Conservation (phyloP, 805 yeast species). For the Candida mattraensis region DNA sequence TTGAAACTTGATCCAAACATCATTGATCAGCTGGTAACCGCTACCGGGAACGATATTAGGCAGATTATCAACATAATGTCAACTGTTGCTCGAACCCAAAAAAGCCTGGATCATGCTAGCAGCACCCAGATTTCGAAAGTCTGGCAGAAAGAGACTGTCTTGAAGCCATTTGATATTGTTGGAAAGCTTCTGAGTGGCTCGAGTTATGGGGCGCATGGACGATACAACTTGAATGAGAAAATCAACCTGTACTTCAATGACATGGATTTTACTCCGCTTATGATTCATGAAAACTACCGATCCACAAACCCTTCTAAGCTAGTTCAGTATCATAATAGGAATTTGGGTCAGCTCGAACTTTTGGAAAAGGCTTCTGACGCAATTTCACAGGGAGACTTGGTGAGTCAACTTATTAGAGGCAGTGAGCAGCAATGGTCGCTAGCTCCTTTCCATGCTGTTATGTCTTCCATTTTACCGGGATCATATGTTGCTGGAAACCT, state of each 20-base stretch:
- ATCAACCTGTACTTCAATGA: slow-evolving; percentile 91
- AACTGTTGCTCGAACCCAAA: slow-evolving; percentile 75
- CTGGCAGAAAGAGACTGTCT: slow-evolving; percentile 88
- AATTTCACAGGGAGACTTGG: slow-evolving; percentile 80
- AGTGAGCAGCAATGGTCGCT: slow-evolving; percentile 94
- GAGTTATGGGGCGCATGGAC: slow-evolving; percentile 51
- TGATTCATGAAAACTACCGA: slow-evolving; percentile 93
- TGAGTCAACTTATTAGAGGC: slow-evolving; percentile 80
- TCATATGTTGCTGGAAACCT: slow-evolving; percentile 71
- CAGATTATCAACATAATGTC: slow-evolving; percentile 90
- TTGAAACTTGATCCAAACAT: slow-evolving; percentile 76
- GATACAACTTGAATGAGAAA: slow-evolving; percentile 71
- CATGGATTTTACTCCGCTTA: slow-evolving; percentile 89
- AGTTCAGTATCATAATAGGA: slow-evolving; percentile 31
- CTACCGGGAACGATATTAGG: slow-evolving; percentile 88
- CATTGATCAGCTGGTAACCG: slow-evolving; percentile 78
- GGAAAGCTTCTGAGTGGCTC: slow-evolving; percentile 63
- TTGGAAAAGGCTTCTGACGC: slow-evolving; percentile 82
- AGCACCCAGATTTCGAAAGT: slow-evolving; percentile 59
- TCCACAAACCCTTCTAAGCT: slow-evolving; percentile 53
- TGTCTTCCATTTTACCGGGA: slow-evolving; percentile 82
- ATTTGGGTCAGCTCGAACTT: slow-evolving; percentile 55
- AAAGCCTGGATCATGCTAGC: slow-evolving; percentile 59
- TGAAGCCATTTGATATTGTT: slow-evolving; percentile 90
- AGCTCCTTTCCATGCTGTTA: slow-evolving; percentile 84